A percentile compares a stretch with the other conserved stretches of the same genome.
Evolutionary conservation across 2,329 filamentous ascomycete genomes (phyloP).

Genomic region (Microcyclospora tardicrescens): DNA sequence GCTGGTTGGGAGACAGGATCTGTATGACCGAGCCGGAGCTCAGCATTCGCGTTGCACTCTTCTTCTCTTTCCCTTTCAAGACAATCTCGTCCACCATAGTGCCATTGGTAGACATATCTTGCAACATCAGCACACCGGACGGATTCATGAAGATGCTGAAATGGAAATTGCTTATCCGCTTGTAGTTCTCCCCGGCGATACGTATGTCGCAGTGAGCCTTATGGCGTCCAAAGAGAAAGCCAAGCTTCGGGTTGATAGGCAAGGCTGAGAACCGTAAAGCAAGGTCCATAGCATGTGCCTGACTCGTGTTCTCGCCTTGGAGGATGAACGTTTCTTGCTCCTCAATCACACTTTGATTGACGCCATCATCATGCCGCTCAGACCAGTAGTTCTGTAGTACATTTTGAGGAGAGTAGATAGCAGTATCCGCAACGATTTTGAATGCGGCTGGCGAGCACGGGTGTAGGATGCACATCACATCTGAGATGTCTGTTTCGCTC

Average conservation of each 20-base stretch:
- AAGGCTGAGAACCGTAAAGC: constrained; percentile 66
- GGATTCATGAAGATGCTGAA: constrained; percentile 86
- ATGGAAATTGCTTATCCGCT: constrained; percentile 82
- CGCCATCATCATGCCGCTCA: constrained; percentile 20
- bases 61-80: constrained; percentile 40
- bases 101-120: constrained; percentile 92
- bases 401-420: constrained; percentile 41
- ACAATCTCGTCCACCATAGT: constrained; percentile 68
- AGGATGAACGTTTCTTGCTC: constrained; percentile 19
- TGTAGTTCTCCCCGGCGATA: constrained; percentile 52
- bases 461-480: constrained; percentile 80
- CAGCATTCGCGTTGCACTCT: constrained; percentile 47
- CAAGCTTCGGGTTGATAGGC: constrained; percentile 53
- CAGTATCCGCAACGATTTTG: constrained; percentile 50
- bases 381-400: constrained; percentile 40
- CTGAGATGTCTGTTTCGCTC: constrained; percentile 66
- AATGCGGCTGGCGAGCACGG: constrained; percentile 63
- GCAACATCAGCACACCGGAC: constrained; percentile 78
- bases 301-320: constrained; percentile 10
- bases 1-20: constrained; percentile 42
- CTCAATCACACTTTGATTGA: constrained; percentile 16
- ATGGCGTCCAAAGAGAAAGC: constrained; percentile 83
- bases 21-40: constrained; percentile 60
- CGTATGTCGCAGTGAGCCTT: constrained; percentile 55
- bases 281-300: constrained; percentile 42